Evolutionary conservation across 306 rosid genomes (phyloP), one percentile per base, ranked within the genome.

Genomic region (Calophaca sinica): DNA sequence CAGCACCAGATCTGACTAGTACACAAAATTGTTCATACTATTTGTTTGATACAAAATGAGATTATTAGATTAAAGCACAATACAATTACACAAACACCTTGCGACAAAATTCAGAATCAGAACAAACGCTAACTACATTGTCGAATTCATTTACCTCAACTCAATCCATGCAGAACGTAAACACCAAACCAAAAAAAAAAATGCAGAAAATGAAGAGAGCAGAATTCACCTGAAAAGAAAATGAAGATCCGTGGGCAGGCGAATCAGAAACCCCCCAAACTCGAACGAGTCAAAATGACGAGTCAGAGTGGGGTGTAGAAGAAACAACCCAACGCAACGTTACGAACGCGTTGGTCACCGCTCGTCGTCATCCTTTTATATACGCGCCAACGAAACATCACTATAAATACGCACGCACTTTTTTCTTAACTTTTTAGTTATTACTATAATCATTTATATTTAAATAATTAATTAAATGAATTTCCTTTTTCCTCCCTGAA

Each of bases 211-310:
- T 9, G 7, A 3, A 69, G 64, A 70, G 10, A 31, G 7, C 5
- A 54, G 3, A 53, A 61, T 31, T 38, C 11, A 81, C 84, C 84
- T 81, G 62, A 69, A 69, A 10, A 60, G 6, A 50, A 49, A 50
- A 60, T 12, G 6, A 9, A 62, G 77, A 81, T 57, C 31, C 32
- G 32, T 33, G 4, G 0, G 44, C 2, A 44, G 58, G 64, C 8
- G 65, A 79, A 77, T 29, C 49, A 68, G 80, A 82, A 73, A 70
- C 45, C 65, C 71, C n/a, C 35, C 42, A 33, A 73, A 83, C 29
- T 74, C 36, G 81, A 55, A 36, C 36, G 86, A 80, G 86, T 81
- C 70, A 78, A 53, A 44, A 39, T 33, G 62, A 81, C 5, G 80
- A 80, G 77, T 81, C 45, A 61, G 77, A 61, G 38, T 7, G 44